phyloP scores from a whole-genome alignment of 2,329 filamentous ascomycete species.

The Tricladium varicosporioides region DNA sequence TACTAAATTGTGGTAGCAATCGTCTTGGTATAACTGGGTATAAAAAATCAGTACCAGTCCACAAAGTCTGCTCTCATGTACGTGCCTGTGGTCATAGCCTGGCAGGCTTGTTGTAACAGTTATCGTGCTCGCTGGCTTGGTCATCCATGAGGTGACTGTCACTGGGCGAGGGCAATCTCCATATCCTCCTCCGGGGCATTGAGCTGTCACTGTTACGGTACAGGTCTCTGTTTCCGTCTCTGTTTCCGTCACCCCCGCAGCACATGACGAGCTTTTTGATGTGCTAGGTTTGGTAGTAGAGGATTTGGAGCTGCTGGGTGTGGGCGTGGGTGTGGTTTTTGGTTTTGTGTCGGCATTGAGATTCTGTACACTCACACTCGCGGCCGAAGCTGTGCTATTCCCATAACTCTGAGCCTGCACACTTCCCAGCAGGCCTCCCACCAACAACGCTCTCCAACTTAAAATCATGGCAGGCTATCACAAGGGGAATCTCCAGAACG shows the following conservation, averaged over 20 bases:
- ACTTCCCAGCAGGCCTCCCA: slow-evolving; percentile 19
- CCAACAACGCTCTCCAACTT: slow-evolving; percentile 15
- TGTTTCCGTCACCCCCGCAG: neutral
- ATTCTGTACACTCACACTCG: neutral
- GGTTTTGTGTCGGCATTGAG: neutral
- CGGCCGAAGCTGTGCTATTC: neutral
- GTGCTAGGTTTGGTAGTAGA: neutral
- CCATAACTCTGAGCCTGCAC: slow-evolving; percentile 11
- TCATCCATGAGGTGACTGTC: neutral
- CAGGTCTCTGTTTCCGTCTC: slow-evolving; percentile 3
- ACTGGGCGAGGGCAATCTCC: neutral
- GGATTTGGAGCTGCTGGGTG: neutral
- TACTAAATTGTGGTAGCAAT: neutral
- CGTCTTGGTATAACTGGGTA: neutral
- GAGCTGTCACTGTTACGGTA: neutral
- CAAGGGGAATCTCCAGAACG: slow-evolving; percentile 16
- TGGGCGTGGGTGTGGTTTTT: too few species aligned
- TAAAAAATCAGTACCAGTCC: neutral
- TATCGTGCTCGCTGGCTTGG: neutral
- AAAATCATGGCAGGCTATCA: slow-evolving; percentile 18
- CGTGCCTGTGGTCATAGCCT: neutral
- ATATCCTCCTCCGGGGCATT: neutral
- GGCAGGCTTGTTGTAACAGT: neutral
- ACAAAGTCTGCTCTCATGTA: neutral
- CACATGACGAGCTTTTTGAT: neutral